Base-by-base conservation (phyloP, 1,284 basidiomycete genomes). In the Leccinum fallax region DNA sequence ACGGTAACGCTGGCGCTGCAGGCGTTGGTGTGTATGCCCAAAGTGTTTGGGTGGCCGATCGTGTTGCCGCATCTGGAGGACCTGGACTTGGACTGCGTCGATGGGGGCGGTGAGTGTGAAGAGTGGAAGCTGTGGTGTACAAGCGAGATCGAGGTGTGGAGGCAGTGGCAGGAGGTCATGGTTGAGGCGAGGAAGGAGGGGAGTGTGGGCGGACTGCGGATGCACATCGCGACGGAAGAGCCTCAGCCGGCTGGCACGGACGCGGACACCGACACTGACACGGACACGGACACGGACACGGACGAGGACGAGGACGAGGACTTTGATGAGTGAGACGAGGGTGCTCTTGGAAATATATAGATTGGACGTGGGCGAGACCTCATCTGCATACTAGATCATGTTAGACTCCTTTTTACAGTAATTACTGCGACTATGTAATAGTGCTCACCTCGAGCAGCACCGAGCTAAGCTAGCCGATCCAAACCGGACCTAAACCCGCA, bases 1-100 rank as follows among this genome's bases (percentile, higher is more conserved):
- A 69, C 66, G 30, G 66, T 68, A 21, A 30, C 57, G 28, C 54
- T 55, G 9, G 65, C 67, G 1, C 24, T 69, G 52, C 67, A 61
- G 6, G 67, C 67, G 7, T n/a, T 69, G 38, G 56, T 64, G 7
- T 43, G 51, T 51, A 46, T 61, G 15, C 65, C 60, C 5, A 49
- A 32, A 36, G 8, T 36, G 40, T 53, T 53, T 7, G 57, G 57
- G 13, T 61, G 60, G 66, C 58, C 60, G 28, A 46, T 43, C 16
- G 58, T 66, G 38, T 58, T 69, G 9, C 48, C 56, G 21, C n/a
- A 19, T 4, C 24, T 69, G 16, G 63, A 68, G 28, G 48, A 61
- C 2, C 43, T 71, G 38, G 59, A 54, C 28, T 24, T 71, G 48
- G 67, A 60, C 2, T 69, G 62, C 30, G 13, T 66, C 2, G 67